Evolutionary conservation across 257 asterid species (phyloP).

Genomic region (Przewalskia tangutica): DNA sequence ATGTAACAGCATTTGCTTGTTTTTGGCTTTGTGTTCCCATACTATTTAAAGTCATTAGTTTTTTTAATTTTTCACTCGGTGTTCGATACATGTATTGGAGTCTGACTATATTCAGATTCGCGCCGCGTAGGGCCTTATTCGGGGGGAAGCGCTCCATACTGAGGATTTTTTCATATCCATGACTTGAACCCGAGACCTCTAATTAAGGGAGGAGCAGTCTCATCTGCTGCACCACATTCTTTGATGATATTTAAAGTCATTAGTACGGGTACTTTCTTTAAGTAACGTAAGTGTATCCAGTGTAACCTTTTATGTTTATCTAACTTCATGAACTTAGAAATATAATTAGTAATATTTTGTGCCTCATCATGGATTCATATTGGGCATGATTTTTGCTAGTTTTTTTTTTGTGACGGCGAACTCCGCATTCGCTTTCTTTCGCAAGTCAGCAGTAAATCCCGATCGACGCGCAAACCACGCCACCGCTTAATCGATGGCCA

Average conservation of each 20-base stretch:
- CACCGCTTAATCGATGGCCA: too few species aligned
- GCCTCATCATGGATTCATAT: background rate
- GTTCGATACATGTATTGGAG: too few species aligned
- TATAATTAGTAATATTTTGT: background rate
- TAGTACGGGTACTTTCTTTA: background rate
- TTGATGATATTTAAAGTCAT: too few species aligned
- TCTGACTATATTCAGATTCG: too few species aligned
- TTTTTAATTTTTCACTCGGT: too few species aligned
- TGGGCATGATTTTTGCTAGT: background rate
- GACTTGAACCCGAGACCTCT: too few species aligned
- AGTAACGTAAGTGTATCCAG: background rate
- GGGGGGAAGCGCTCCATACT: too few species aligned
- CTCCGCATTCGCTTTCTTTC: background rate
- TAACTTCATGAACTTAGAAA: background rate
- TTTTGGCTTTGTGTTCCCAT: background rate
- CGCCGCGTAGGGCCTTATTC: too few species aligned
- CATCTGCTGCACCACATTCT: too few species aligned
- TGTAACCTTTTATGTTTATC: background rate
- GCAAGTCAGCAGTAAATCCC: fast-evolving
- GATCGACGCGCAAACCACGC: too few species aligned
- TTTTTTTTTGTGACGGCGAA: background rate
- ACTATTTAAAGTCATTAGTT: background rate
- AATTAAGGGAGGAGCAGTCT: too few species aligned
- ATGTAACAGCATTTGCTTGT: background rate
- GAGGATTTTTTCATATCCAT: too few species aligned